A percentile compares a stretch with the other conserved stretches of the same genome.
Conservation (phyloP, 2,329 filamentous ascomycete genomes). For the Alternaria longipes region DNA sequence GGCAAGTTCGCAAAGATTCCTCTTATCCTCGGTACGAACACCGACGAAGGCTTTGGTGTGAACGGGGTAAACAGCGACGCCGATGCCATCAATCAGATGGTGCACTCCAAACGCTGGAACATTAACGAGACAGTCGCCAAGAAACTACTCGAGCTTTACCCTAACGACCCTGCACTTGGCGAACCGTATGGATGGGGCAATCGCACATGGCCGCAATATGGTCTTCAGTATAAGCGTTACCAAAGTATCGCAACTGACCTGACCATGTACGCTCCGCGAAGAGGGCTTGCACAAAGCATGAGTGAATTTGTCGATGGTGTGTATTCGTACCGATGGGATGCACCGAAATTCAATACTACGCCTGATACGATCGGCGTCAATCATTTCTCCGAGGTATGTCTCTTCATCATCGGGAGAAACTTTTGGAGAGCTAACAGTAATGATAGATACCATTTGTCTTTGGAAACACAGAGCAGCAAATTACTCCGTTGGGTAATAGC, state of each 20-base stretch:
- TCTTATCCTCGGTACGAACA: conserved; percentile 69
- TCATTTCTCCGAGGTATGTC: conserved; percentile 41
- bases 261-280: conserved; percentile 41
- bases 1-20: conserved; percentile 71
- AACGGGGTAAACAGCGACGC: conserved; percentile 57
- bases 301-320: conserved; percentile 31
- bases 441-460: conserved; percentile 42
- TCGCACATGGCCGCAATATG: conserved; percentile 40
- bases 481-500: conserved; percentile 39
- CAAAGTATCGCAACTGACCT: conserved; percentile 42
- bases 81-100: conserved; percentile 38
- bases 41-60: conserved; percentile 71
- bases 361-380: conserved; percentile 38
- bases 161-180: conserved; percentile 54
- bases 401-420: too few species aligned
- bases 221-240: conserved; percentile 40
- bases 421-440: conserved; percentile 1
- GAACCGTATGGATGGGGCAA: conserved; percentile 53
- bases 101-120: conserved; percentile 47
- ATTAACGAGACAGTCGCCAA: conserved; percentile 31
- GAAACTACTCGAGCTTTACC: conserved; percentile 39
- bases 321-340: conserved; percentile 45
- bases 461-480: conserved; percentile 37
- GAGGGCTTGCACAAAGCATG: conserved; percentile 36
- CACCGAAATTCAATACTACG: conserved; percentile 43